These are phyloP conservation scores for Biscutella laevigata DNA, from an alignment of 441 rosid genomes.

Conservation along the genomic window DNA sequence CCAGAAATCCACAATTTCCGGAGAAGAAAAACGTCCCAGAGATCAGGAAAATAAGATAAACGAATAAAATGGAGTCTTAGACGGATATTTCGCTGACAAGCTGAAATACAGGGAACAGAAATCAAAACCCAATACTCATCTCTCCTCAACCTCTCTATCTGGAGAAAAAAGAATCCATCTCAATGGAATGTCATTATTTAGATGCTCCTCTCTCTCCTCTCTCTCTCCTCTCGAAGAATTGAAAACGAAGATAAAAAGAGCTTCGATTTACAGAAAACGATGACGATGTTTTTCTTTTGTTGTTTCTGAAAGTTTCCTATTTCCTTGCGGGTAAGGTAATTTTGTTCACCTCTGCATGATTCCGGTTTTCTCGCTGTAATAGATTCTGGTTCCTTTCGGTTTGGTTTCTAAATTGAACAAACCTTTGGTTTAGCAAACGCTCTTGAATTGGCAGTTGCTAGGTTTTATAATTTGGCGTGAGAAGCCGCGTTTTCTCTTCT, in stretches of 20 bases:
- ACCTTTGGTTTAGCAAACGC: too few species aligned
- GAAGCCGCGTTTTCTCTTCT: neutral
- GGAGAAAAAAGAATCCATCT: neutral
- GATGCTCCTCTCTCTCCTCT: conserved; percentile 6
- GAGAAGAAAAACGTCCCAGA: neutral
- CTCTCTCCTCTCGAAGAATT: neutral
- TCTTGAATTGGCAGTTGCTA: neutral
- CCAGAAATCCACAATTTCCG: conserved; percentile 10
- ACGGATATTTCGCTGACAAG: neutral
- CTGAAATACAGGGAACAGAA: neutral
- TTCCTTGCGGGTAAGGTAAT: neutral
- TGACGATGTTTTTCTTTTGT: conserved; percentile 17
- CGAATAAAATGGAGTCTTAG: neutral
- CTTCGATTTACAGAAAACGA: conserved; percentile 22
- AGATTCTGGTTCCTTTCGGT: neutral
- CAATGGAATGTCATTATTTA: conserved; percentile 9
- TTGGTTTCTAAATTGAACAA: neutral
- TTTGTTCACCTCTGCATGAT: neutral
- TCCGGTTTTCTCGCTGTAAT: neutral
- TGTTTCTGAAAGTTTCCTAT: neutral
- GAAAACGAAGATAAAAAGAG: conserved; percentile 5
- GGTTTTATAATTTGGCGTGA: neutral
- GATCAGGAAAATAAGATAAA: conserved; percentile 2
- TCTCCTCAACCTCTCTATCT: conserved; percentile 8
- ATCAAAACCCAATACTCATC: neutral